Percentiles rank a stretch among this genome's conserved stretches.
Conservation (phyloP, 441 rosid genomes). For the Populus hybrid region DNA sequence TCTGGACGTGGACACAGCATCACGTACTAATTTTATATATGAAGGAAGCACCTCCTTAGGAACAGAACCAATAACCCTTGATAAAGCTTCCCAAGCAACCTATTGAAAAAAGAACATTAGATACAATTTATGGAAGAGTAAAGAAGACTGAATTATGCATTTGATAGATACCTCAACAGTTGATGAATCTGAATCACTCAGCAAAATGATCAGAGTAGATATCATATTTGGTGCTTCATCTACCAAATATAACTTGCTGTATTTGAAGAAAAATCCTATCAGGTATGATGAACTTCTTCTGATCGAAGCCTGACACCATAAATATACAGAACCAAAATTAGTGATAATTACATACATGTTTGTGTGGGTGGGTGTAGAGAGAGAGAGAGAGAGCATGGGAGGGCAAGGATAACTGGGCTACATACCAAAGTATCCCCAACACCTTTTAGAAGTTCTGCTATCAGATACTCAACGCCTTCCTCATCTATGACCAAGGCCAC, state of each 20-base stretch:
- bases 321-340: conserved; percentile 7
- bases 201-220: conserved; percentile 82
- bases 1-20: conserved; percentile 93
- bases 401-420: neutral
- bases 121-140: conserved; percentile 14
- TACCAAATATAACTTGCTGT: conserved; percentile 90
- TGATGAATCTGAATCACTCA: conserved; percentile 82
- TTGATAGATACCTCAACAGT: conserved; percentile 66
- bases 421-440: conserved; percentile 76
- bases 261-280: conserved; percentile 89
- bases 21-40: conserved; percentile 87
- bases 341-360: neutral
- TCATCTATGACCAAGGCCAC: conserved; percentile 89
- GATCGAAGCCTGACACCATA: conserved; percentile 68
- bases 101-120: conserved; percentile 34
- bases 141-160: conserved; percentile 13
- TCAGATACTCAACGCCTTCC: conserved; percentile 81
- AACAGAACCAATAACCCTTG: conserved; percentile 86
- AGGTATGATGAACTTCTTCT: conserved; percentile 79
- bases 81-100: conserved; percentile 98
- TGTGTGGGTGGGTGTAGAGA: too few relatives aligned
- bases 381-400: too few relatives aligned
- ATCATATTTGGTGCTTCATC: conserved; percentile 98
- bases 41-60: conserved; percentile 96
- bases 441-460: conserved; percentile 90